Percentiles rank a stretch among this genome's conserved stretches.
Evolutionary conservation across 1,284 basidiomycete genomes (phyloP).

Genomic region (Ceratorhiza oryzae-sativae): DNA sequence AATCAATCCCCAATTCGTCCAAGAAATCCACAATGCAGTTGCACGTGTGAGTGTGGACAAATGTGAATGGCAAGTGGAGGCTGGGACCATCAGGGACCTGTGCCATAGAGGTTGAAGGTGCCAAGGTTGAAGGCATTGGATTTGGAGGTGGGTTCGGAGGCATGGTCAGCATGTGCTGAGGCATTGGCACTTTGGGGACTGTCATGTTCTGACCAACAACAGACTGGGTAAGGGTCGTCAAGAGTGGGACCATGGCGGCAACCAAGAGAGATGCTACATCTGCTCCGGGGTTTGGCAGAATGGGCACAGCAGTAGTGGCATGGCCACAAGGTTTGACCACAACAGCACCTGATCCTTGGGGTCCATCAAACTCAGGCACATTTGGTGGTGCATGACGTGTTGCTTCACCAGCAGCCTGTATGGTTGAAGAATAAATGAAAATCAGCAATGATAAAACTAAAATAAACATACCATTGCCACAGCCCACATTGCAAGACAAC

Average conservation of each 20-base stretch:
- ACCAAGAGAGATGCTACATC: not conserved
- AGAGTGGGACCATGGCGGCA: not conserved
- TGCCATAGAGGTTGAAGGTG: not conserved
- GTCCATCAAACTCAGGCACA: not conserved
- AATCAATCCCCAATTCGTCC: constrained; percentile 40
- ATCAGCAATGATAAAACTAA: not conserved
- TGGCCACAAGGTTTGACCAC: not conserved
- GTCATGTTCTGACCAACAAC: not conserved
- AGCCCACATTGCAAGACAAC: constrained; percentile 33
- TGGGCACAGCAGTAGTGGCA: not conserved
- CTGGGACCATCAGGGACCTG: not conserved
- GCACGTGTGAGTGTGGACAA: not conserved
- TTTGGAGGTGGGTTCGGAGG: not conserved
- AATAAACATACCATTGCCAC: constrained; percentile 37
- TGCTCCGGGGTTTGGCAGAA: not conserved
- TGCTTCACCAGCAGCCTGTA: constrained; percentile 4
- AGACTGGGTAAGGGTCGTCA: constrained; percentile 5
- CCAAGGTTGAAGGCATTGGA: not conserved
- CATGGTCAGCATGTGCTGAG: not conserved
- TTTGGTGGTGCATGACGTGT: not conserved
- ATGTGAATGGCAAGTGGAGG: not conserved
- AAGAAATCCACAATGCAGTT: not conserved
- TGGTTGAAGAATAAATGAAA: not conserved
- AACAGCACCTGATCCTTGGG: not conserved
- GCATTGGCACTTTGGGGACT: too few species aligned